phyloP scores from a whole-genome alignment of 179 eudicot genomes.

The Camellia oleifera region DNA sequence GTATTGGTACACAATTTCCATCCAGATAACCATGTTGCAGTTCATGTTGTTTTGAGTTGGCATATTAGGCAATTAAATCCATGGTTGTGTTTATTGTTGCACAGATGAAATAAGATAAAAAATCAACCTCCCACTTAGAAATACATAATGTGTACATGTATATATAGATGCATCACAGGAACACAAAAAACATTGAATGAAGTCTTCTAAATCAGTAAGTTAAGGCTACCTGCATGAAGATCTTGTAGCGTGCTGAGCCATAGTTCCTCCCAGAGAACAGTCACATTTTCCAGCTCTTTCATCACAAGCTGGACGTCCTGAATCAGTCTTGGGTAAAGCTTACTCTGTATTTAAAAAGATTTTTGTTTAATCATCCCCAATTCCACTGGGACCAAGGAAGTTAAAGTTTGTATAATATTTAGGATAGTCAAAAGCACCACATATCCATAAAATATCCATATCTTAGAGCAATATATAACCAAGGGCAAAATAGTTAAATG shows the following conservation, averaged over 20 bases:
- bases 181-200: not conserved
- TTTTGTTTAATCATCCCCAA: not conserved
- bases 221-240: constrained; percentile 85
- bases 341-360: constrained; percentile 55
- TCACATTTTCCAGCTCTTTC: constrained; percentile 88
- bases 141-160: not conserved
- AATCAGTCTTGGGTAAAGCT: constrained; percentile 85
- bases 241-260: constrained; percentile 99
- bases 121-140: not conserved
- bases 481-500: not conserved
- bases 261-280: constrained; percentile 98
- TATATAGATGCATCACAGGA: not conserved
- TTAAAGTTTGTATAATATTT: not conserved
- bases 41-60: not conserved
- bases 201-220: constrained; percentile 1
- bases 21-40: not conserved
- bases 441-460: not conserved
- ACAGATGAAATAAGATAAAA: not conserved
- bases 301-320: constrained; percentile 96
- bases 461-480: not conserved
- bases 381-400: constrained; percentile 11
- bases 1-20: not conserved
- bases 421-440: not conserved
- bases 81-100: not conserved
- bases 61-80: not conserved